A percentile compares a stretch with the other conserved stretches of the same genome.
Conservation (phyloP, 2,329 filamentous ascomycete genomes). For the Fusarium cicatricum region DNA sequence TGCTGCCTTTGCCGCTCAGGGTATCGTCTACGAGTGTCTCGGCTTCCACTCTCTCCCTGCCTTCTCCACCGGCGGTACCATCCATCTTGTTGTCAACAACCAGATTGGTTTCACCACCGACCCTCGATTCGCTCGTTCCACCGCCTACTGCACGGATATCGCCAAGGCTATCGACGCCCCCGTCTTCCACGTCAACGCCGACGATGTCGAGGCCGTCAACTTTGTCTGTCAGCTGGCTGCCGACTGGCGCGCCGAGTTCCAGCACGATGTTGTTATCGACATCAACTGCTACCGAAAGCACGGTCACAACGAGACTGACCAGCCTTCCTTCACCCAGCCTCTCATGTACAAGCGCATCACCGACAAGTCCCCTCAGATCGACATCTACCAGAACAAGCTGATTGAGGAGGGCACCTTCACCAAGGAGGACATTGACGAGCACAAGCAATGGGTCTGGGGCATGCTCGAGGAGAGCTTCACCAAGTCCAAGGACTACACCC, state of each 20-base stretch:
- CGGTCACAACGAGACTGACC: slow-evolving; percentile 99
- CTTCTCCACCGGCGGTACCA: slow-evolving; percentile 96
- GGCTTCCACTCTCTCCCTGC: slow-evolving; percentile 95
- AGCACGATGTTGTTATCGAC: slow-evolving; percentile 97
- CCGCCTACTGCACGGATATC: slow-evolving; percentile 98
- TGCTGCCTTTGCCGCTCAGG: slow-evolving; percentile 94
- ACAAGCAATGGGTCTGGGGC: slow-evolving; percentile 99
- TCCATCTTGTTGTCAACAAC: slow-evolving; percentile 98
- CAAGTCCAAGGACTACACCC: slow-evolving; percentile 97
- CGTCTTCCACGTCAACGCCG: slow-evolving; percentile 98
- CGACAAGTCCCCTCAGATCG: slow-evolving; percentile 82
- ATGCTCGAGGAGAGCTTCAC: slow-evolving; percentile 98
- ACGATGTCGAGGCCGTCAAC: slow-evolving; percentile 98
- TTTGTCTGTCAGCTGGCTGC: slow-evolving; percentile 97
- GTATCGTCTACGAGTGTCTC: slow-evolving; percentile 97
- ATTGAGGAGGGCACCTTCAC: slow-evolving; percentile 93
- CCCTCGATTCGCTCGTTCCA: slow-evolving; percentile 95
- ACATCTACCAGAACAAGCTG: slow-evolving; percentile 92
- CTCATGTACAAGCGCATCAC: slow-evolving; percentile 99
- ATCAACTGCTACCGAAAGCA: slow-evolving; percentile 99
- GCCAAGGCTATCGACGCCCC: slow-evolving; percentile 98
- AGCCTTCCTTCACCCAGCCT: slow-evolving; percentile 99
- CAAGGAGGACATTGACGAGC: slow-evolving; percentile 97
- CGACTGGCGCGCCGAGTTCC: slow-evolving; percentile 98
- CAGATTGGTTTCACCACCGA: slow-evolving; percentile 99